These are phyloP conservation scores for Picea abies DNA, from an alignment of 83 land plant species.

Conservation along the genomic window DNA sequence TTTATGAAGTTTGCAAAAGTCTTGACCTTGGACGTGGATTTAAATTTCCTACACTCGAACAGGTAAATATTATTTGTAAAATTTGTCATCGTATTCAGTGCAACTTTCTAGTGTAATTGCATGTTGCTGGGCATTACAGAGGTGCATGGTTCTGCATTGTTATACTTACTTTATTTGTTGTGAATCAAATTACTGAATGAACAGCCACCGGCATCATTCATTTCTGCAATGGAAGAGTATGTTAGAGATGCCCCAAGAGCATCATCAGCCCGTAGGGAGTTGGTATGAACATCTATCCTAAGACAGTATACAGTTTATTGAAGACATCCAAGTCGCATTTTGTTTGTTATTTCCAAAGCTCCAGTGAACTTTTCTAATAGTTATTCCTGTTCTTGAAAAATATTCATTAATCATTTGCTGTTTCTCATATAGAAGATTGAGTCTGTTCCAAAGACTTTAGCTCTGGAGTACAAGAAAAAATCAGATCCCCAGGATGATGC, in stretches of 20 bases:
- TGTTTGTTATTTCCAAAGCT: neutral
- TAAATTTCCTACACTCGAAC: slow-evolving; percentile 83
- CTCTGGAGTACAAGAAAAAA: slow-evolving; percentile 61
- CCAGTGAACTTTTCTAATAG: neutral
- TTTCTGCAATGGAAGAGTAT: slow-evolving; percentile 22
- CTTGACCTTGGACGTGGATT: slow-evolving; percentile 91
- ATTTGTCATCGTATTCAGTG: slow-evolving; percentile 14
- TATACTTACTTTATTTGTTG: neutral
- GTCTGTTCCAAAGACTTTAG: slow-evolving; percentile 33
- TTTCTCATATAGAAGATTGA: neutral
- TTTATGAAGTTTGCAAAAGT: slow-evolving; percentile 93
- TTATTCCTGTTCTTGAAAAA: neutral
- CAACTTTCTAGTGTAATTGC: neutral
- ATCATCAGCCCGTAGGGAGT: slow-evolving; percentile 38
- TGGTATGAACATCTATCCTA: slow-evolving; percentile 28
- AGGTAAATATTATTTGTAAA: slow-evolving; percentile 41
- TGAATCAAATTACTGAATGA: slow-evolving; percentile 14
- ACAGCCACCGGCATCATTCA: slow-evolving; percentile 95
- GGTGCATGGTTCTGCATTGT: neutral
- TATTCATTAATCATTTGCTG: neutral
- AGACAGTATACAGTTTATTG: neutral
- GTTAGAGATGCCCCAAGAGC: too few relatives aligned
- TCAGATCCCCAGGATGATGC: slow-evolving; percentile 40
- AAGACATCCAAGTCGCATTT: neutral
- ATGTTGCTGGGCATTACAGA: neutral